These are phyloP conservation scores for Pseudozyma thailandica DNA, from an alignment of 1,284 basidiomycete species.

Conservation along the genomic window DNA sequence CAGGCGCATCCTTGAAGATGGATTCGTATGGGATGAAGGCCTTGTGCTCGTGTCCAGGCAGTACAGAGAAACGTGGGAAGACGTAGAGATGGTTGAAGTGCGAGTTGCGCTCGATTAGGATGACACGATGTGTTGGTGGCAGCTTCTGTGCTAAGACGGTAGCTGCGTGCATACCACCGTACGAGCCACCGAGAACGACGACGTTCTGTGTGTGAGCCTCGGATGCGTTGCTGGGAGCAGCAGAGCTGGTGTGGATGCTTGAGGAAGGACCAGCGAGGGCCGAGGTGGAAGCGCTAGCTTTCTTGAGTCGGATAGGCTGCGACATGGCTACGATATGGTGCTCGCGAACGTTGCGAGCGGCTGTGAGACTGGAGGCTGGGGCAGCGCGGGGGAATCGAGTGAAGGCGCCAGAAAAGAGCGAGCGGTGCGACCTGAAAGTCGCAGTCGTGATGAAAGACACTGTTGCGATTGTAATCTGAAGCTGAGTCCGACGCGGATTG, in stretches of 20 bases:
- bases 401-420: background rate
- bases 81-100: constrained; percentile 72
- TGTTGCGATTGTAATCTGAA: no score
- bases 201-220: constrained; percentile 62
- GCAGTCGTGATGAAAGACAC: constrained; percentile 5
- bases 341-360: background rate
- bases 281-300: constrained; percentile 12
- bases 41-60: constrained; percentile 78
- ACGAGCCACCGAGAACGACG: constrained; percentile 67
- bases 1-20: constrained; percentile 78
- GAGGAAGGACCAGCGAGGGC: constrained; percentile 11
- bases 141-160: constrained; percentile 69
- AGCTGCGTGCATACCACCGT: constrained; percentile 67
- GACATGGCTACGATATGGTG: constrained; percentile 11
- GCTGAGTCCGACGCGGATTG: no score
- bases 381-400: background rate
- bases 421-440: constrained; percentile 18
- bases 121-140: constrained; percentile 69
- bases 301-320: constrained; percentile 32
- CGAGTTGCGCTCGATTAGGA: constrained; percentile 71
- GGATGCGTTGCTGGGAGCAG: constrained; percentile 19
- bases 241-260: constrained; percentile 11
- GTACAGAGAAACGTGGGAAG: constrained; percentile 75
- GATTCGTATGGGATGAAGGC: constrained; percentile 73
- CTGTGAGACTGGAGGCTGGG: background rate